These are phyloP conservation scores for Lithocarpus polystachyus DNA, from an alignment of 306 rosid genomes.

Conservation along the genomic window DNA sequence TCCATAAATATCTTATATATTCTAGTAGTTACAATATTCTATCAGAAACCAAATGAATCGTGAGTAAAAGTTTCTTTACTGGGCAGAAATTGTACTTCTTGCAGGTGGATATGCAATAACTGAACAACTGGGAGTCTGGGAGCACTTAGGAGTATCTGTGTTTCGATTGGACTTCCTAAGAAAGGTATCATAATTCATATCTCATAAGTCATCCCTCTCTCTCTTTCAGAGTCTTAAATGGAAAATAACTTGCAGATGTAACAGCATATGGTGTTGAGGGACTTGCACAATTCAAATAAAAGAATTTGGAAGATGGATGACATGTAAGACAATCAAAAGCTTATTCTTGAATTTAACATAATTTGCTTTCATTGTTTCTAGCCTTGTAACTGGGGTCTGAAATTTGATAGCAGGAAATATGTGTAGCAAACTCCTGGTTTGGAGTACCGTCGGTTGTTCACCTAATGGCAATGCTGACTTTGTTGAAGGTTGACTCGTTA, in stretches of 20 bases:
- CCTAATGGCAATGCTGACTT: constrained; percentile 74
- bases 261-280: constrained; percentile 62
- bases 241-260: constrained; percentile 21
- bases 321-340: constrained; percentile 38
- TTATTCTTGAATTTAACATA: neutral
- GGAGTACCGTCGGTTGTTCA: constrained; percentile 70
- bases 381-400: constrained; percentile 17
- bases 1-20: neutral
- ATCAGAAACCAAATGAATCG: constrained; percentile 3
- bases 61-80: neutral
- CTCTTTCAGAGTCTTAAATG: neutral
- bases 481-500: constrained; percentile 67
- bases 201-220: neutral
- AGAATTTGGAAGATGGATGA: constrained; percentile 48
- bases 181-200: constrained; percentile 43
- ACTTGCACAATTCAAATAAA: constrained; percentile 81
- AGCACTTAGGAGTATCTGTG: constrained; percentile 70
- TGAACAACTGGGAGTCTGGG: constrained; percentile 41
- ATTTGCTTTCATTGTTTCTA: neutral
- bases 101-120: constrained; percentile 75
- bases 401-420: constrained; percentile 52
- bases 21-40: neutral
- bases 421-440: constrained; percentile 69
- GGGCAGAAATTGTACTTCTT: constrained; percentile 19
- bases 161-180: constrained; percentile 69